Evolutionary conservation across 208 protist genomes (phyloP).

Genomic region (Trypanosoma conorhini): DNA sequence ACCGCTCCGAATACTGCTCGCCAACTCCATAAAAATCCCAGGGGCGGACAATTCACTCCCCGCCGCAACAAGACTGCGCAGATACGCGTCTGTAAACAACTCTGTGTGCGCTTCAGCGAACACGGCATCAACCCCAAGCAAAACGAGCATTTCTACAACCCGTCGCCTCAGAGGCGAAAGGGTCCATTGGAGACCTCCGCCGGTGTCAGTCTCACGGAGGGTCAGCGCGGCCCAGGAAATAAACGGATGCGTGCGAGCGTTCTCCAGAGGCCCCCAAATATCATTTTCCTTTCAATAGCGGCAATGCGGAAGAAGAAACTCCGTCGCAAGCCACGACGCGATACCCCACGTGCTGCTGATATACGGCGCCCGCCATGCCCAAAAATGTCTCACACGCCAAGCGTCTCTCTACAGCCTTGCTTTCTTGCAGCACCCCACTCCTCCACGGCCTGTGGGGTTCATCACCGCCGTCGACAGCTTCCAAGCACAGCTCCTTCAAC

Average conservation of each 20-base stretch:
- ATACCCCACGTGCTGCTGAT: not conserved
- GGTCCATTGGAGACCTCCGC: not conserved
- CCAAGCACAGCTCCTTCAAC: constrained; percentile 4
- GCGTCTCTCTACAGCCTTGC: not conserved
- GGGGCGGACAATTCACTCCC: not conserved
- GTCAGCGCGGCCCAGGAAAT: not conserved
- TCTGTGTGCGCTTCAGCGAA: not conserved
- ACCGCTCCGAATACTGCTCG: not conserved
- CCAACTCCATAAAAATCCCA: constrained; percentile 4
- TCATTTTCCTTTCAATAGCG: constrained; percentile 3
- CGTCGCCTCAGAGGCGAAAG: not conserved
- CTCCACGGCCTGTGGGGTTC: not conserved
- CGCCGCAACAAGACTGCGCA: constrained; percentile 2
- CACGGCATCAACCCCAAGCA: not conserved
- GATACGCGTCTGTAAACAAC: constrained; percentile 9
- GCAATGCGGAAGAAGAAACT: constrained; percentile 5
- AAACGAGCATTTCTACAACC: constrained; percentile 5
- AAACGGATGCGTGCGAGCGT: not conserved
- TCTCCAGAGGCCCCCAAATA: not conserved
- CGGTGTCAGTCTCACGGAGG: not conserved
- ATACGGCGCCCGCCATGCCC: not conserved
- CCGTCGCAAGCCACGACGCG: not conserved
- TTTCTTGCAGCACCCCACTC: not conserved
- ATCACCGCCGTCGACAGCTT: not conserved
- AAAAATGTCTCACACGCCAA: constrained; percentile 13